Base-by-base conservation (phyloP, 2,329 filamentous ascomycete genomes). In the Paecilomyces variotii region DNA sequence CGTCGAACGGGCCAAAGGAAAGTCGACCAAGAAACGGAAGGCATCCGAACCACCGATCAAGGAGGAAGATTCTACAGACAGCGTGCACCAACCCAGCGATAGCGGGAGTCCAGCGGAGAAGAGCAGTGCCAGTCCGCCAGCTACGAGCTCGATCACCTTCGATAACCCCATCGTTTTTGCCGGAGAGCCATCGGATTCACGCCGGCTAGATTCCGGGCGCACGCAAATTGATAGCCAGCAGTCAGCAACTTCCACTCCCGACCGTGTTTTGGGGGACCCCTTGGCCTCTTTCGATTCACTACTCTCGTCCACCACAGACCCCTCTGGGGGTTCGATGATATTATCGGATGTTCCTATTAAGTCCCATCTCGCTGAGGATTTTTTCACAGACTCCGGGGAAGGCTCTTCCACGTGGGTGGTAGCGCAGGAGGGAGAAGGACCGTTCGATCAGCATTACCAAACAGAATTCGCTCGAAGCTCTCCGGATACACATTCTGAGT, bases 1-100 rank as follows among this genome's bases (percentile, higher is more conserved):
- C n/a, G 60, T 59, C 53, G 57, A 60, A 19, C 35, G 55, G 52
- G 57, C 49, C 12, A 52, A 55, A 24, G 57, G 57, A 11, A 60
- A 55, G 19, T 11, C 39, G 3, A 26, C 24, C n/a, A 55, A 35
- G 30, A 61, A 57, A 11, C 50, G 50, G 12, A 52, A 52, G n/a
- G 25, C 24, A 10, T 52, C 50, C 24, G 50, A 52, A 14, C 10
- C 19, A 6, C n/a, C 24, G 11, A 52, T 14, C 19, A 12, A 52
- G 24, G 50, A 26, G 24, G 27, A 52, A 12, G 50, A 26, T 52
- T 11, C 25, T 26, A 24, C 50, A 9, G 19, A n/a, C 27, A 52
- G 27, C 27, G 3, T 24, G 24, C 50, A 45, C 1, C 35, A 45
- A 19, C 35, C n/a, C 19, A 45, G 35, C 35, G 35, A 45, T 19